Base-by-base conservation (phyloP, 2,329 filamentous ascomycete species). In the Thelonectria discophora region DNA sequence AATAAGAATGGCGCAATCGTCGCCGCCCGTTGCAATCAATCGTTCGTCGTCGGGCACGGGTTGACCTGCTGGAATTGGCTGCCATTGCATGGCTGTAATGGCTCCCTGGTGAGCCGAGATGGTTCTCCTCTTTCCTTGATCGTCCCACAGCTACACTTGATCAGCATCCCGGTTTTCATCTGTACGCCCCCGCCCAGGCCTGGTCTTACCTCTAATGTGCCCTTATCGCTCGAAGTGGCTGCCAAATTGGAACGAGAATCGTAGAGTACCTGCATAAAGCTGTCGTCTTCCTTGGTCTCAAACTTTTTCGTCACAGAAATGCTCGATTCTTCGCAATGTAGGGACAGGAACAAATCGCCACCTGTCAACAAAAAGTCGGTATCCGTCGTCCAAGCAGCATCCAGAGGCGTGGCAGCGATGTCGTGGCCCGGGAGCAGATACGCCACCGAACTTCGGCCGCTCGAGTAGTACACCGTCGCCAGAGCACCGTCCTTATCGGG, bases 1-100 rank as follows among this genome's bases (percentile, higher is more conserved):
- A 24, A 89, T 84, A 47, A 83, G 78, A 50, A 90, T 87, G 11
- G 84, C 84, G 21, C 86, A 86, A 66, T 90, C 87, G 63, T 89
- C 86, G 3, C 84, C 84, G 21, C 86, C 86, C 1, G 86, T 86
- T 8, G 87, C 87, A 58, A 88, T 80, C 3, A 89, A 76, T 21
- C 87, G 79, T 64, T 88, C 85, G 51, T 82, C 82, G 7, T 81
- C 77, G 18, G 67, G 62, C 8, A 58, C 72, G 13, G 74, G 69
- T 58, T 81, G 79, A n/a, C 58, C 68, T 6, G 71, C 63, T 2
- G 72, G 68, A 17, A 85, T 65, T 11, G 87, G 87, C 67, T 89
- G 87, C 86, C 87, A 90, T 61, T 82, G 79, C 64, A 89, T 77
- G 3, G 83, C 80, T 0, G 85, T 88, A 54, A 89, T 83, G 21